Conservation (phyloP, 805 yeast genomes). For the Ogataea pini region DNA sequence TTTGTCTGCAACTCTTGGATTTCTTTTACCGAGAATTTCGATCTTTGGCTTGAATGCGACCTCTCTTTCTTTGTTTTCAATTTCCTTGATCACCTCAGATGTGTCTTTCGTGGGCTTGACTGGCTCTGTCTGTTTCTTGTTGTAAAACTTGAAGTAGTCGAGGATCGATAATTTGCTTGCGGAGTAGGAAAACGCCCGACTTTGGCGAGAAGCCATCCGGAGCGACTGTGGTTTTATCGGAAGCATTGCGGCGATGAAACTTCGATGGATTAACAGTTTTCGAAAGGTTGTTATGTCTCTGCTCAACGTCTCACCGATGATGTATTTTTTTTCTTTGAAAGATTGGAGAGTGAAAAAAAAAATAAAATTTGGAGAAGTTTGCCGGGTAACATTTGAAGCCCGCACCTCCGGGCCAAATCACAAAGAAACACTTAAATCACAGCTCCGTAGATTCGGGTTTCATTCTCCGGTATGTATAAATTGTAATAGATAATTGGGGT, state of each 20-base stretch:
- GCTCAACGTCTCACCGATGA: not conserved
- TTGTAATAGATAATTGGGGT: not conserved
- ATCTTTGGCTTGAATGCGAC: conserved; percentile 21
- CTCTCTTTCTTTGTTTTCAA: conserved; percentile 25
- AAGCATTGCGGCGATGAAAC: conserved; percentile 1
- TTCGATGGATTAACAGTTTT: not conserved
- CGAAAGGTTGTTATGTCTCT: not conserved
- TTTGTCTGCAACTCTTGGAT: conserved; percentile 29
- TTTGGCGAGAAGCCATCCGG: not conserved
- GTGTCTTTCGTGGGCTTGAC: conserved; percentile 26
- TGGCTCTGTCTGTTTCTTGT: conserved; percentile 25
- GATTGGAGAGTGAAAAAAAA: not conserved
- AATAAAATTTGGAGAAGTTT: not conserved
- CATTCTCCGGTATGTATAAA: not conserved
- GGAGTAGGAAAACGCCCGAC: conserved; percentile 19
- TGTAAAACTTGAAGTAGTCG: conserved; percentile 37
- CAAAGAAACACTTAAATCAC: not conserved
- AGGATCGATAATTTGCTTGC: conserved; percentile 24
- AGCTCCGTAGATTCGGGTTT: not conserved
- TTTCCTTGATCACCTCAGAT: conserved; percentile 32
- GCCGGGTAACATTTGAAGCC: conserved; percentile 7
- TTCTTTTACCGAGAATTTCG: conserved; percentile 33
- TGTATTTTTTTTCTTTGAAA: not conserved
- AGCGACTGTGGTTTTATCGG: conserved; percentile 3
- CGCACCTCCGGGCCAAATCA: not conserved